A percentile compares a stretch with the other conserved stretches of the same genome.
Evolutionary conservation across 441 rosid genomes (phyloP).

Genomic region (Erysimum cheiri): DNA sequence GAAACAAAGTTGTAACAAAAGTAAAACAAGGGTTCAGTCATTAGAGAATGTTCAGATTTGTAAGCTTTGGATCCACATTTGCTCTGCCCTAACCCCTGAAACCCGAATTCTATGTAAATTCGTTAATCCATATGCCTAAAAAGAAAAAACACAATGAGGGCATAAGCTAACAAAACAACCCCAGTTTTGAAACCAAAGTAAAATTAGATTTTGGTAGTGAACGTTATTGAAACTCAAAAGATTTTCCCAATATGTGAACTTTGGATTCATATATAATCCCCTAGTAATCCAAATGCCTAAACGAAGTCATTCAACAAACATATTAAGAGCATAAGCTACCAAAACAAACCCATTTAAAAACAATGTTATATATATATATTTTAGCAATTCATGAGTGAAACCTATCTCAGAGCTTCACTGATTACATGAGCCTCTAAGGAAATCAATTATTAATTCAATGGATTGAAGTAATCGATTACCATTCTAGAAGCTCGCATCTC

Average conservation of each 20-base stretch:
- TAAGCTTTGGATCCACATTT: not conserved
- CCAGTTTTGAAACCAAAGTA: not conserved
- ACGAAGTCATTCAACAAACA: not conserved
- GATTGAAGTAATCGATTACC: slow-evolving; percentile 44
- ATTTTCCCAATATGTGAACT: not conserved
- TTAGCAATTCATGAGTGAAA: too few species aligned
- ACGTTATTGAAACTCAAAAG: not conserved
- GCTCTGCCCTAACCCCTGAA: slow-evolving; percentile 18
- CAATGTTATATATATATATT: too few species aligned
- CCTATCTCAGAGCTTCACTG: not conserved
- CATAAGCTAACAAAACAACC: not conserved
- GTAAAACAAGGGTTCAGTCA: not conserved
- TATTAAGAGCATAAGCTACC: not conserved
- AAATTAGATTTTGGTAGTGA: not conserved
- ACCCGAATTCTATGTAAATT: not conserved
- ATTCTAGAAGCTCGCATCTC: slow-evolving; percentile 94
- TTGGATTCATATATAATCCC: not conserved
- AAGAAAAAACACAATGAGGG: not conserved
- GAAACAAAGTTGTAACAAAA: not conserved
- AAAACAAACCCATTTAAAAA: too few species aligned
- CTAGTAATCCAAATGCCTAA: not conserved
- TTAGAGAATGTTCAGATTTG: not conserved
- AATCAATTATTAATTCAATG: not conserved
- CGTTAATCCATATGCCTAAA: not conserved
- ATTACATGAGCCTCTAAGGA: not conserved